Base-by-base conservation (phyloP, 495 filamentous ascomycete genomes). In the Penicillium soppii region DNA sequence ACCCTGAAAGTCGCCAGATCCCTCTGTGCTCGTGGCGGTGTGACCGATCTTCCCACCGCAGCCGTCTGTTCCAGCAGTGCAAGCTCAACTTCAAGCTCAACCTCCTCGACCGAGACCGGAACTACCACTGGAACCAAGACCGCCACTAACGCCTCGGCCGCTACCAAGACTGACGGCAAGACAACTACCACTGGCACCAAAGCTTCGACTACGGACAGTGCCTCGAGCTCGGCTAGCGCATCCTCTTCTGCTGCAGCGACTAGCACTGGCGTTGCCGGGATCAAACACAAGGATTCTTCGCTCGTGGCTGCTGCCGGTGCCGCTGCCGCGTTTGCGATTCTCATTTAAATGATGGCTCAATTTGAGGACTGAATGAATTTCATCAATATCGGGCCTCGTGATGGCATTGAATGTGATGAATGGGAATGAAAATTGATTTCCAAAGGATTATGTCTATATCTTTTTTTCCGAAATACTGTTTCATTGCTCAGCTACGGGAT, bases 1-100 rank as follows among this genome's bases (percentile, higher is more conserved):
- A 79, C 74, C 10, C 67, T 82, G 52, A 54, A 78, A 19, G 75
- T 75, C 41, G 76, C 80, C 32, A 55, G 70, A 37, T 44, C 67
- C 1, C 64, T 86, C 52, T 88, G 84, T 59, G 60, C 58, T 7
- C 45, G 53, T 19, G 67, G 65, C 33, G 73, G 74, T 5, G 62
- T 78, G 27, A 71, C 59, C 16, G 57, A 69, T 43, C 55, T 81
- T 4, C 74, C 74, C 49, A 49, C 43, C 42, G 40, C 61, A 38
- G 65, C 73, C 17, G 58, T 44, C 35, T 76, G 74, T 52, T 49
- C 73, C 1, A 61, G 51, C 32, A 41, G 55, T 43, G 54, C 64
- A n/a, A 47, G 50, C 25, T 54, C 60, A 25, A 60, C 58, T 39
- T 56, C 50, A 15, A 54, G 50, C 13, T 37, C 52, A 7, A 52